Evolutionary conservation across 305 asterid genomes (phyloP).

Genomic region (Fraxinus nigra): DNA sequence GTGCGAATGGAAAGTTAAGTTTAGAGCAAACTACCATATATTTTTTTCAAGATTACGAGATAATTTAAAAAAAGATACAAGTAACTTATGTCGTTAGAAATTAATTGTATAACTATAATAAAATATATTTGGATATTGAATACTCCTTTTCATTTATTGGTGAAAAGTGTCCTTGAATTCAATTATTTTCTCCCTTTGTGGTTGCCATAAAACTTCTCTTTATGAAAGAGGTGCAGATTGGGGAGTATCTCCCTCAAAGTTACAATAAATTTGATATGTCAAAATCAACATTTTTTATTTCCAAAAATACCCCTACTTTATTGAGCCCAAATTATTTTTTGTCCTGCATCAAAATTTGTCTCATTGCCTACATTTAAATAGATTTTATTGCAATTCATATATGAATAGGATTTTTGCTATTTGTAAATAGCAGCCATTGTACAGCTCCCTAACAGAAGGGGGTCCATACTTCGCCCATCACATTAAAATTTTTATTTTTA

Average conservation of each 20-base stretch:
- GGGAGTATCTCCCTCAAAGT: slow-evolving; percentile 40
- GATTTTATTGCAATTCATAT: not conserved
- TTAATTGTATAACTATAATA: no score
- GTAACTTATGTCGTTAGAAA: not conserved
- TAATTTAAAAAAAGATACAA: no score
- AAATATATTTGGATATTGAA: not conserved
- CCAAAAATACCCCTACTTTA: slow-evolving; percentile 15
- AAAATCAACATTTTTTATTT: slow-evolving; percentile 9
- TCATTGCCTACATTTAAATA: no score
- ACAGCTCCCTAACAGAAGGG: no score
- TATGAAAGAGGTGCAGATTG: not conserved
- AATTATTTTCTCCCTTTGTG: not conserved
- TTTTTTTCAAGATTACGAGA: not conserved
- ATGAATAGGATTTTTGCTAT: no score
- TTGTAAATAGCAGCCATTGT: no score
- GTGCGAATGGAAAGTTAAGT: no score
- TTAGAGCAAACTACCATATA: not conserved
- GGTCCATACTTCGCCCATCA: no score
- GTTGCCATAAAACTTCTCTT: not conserved
- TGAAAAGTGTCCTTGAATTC: not conserved
- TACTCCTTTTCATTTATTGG: not conserved
- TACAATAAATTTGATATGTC: slow-evolving; percentile 40
- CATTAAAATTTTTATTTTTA: no score
- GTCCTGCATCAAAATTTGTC: not conserved
- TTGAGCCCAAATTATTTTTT: not conserved